Percentiles rank a stretch among this genome's conserved stretches.
phyloP scores from a whole-genome alignment of 495 filamentous ascomycete genomes.

The Pseudomonodictys pantanalensis region DNA sequence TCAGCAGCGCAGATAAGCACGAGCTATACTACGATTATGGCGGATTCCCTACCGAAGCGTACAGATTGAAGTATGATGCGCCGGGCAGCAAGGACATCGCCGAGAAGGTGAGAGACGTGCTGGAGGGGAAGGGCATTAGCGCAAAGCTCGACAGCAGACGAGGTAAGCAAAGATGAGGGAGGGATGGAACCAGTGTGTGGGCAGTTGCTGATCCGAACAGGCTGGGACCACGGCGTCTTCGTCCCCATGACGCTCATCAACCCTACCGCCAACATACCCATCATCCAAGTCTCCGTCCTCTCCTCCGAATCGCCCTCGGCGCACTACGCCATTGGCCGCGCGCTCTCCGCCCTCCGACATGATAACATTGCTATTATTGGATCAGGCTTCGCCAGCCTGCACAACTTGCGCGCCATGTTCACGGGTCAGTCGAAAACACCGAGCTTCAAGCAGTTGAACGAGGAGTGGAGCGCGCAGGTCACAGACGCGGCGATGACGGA shows the following conservation, averaged over 20 bases:
- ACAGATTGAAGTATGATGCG: conserved; percentile 44
- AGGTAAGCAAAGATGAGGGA: conserved; percentile 13
- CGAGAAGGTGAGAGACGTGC: conserved; percentile 31
- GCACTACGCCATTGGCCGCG: conserved; percentile 37
- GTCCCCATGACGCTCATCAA: conserved; percentile 39
- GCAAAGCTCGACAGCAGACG: conserved; percentile 31
- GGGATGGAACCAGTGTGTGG: not conserved
- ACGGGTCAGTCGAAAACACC: conserved; percentile 14
- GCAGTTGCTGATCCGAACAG: conserved; percentile 12
- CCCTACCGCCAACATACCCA: conserved; percentile 37
- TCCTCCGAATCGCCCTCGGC: conserved; percentile 30
- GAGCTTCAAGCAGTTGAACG: conserved; percentile 25
- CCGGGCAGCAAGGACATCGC: conserved; percentile 44
- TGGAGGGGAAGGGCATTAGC: conserved; percentile 37
- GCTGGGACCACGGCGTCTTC: conserved; percentile 47
- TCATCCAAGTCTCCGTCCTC: conserved; percentile 40
- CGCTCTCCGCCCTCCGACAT: conserved; percentile 31
- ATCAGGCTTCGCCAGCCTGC: conserved; percentile 38
- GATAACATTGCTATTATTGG: conserved; percentile 39
- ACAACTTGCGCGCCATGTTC: conserved; percentile 39
- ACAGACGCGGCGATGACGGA: conserved; percentile 26
- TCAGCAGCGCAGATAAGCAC: conserved; percentile 40
- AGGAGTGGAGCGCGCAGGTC: conserved; percentile 33
- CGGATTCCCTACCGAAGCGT: conserved; percentile 44
- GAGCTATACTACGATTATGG: conserved; percentile 46